These are phyloP conservation scores for Novymonas esmeraldas DNA, from an alignment of 208 protist species.

Conservation along the genomic window DNA sequence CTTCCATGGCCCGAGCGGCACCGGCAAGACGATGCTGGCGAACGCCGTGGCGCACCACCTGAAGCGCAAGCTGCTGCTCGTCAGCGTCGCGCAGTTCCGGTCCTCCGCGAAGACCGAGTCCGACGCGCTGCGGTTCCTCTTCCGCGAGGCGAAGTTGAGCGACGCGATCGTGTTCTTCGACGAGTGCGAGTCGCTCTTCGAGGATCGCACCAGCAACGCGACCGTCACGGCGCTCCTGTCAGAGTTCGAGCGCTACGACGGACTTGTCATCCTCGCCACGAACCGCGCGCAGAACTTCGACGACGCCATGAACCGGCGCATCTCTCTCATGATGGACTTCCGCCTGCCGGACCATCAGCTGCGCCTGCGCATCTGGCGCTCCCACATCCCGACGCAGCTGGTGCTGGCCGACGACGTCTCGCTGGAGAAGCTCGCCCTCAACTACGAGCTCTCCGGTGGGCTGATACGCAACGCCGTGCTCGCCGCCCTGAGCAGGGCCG, in stretches of 20 bases:
- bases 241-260: constrained; percentile 93
- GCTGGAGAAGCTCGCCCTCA: constrained; percentile 67
- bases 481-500: constrained; percentile 77
- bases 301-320: constrained; percentile 94
- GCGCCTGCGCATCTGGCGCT: constrained; percentile 83
- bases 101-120: constrained; percentile 49
- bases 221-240: constrained; percentile 84
- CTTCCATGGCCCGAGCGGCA: constrained; percentile 92
- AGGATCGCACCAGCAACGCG: constrained; percentile 79
- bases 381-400: constrained; percentile 75
- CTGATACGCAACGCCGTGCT: constrained; percentile 94
- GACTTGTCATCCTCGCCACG: constrained; percentile 91
- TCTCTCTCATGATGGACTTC: constrained; percentile 93
- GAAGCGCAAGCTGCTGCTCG: constrained; percentile 86
- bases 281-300: constrained; percentile 91
- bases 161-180: constrained; percentile 95
- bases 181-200: constrained; percentile 93
- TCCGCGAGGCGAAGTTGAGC: constrained; percentile 92
- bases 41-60: constrained; percentile 92
- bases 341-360: constrained; percentile 86
- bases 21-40: constrained; percentile 94
- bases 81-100: constrained; percentile 86
- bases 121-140: constrained; percentile 90
- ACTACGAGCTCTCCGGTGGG: constrained; percentile 91
- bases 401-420: constrained; percentile 65